Percentiles rank a stretch among this genome's conserved stretches.
Evolutionary conservation across 495 filamentous ascomycete genomes (phyloP).

Genomic region (Ramalina peruviana): DNA sequence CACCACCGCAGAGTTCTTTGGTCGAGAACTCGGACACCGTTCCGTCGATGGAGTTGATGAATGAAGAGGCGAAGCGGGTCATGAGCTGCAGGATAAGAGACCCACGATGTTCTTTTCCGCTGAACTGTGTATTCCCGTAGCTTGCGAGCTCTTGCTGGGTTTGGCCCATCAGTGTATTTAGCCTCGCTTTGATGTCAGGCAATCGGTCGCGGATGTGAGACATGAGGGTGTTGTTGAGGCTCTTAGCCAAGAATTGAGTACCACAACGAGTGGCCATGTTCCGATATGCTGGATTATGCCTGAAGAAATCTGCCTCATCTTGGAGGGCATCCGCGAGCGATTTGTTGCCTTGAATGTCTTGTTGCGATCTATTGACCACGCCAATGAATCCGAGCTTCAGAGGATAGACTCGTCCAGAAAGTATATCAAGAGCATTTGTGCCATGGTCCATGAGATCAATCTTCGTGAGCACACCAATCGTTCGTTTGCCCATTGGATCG

Average conservation of each 20-base stretch:
- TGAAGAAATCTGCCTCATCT: slow-evolving; percentile 90
- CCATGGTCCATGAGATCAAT: slow-evolving; percentile 98
- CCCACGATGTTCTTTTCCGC: slow-evolving; percentile 89
- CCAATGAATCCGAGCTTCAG: slow-evolving; percentile 97
- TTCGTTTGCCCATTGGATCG: slow-evolving; percentile 84
- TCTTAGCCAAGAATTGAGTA: slow-evolving; percentile 91
- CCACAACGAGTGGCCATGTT: slow-evolving; percentile 92
- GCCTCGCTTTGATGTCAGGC: slow-evolving; percentile 92
- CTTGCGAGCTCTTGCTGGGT: slow-evolving; percentile 97
- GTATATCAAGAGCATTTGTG: slow-evolving; percentile 93
- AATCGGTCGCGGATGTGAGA: slow-evolving; percentile 87
- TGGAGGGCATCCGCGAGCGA: slow-evolving; percentile 78
- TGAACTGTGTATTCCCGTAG: slow-evolving; percentile 97
- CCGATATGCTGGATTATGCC: slow-evolving; percentile 88
- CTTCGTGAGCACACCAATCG: slow-evolving; percentile 95
- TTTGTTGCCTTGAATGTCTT: slow-evolving; percentile 95
- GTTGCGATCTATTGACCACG: slow-evolving; percentile 94
- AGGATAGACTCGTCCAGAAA: slow-evolving; percentile 91
- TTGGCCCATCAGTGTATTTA: slow-evolving; percentile 98
- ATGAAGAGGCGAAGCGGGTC: slow-evolving; percentile 94
- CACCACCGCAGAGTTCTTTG: slow-evolving; percentile 93
- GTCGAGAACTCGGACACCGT: slow-evolving; percentile 98
- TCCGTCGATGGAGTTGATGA: slow-evolving; percentile 97
- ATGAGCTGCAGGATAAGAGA: slow-evolving; percentile 92
- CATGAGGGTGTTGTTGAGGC: slow-evolving; percentile 89